Evolutionary conservation across 148 eudicot genomes (phyloP), one percentile per base, ranked within the genome.

Genomic region (Suaeda aralocaspica): DNA sequence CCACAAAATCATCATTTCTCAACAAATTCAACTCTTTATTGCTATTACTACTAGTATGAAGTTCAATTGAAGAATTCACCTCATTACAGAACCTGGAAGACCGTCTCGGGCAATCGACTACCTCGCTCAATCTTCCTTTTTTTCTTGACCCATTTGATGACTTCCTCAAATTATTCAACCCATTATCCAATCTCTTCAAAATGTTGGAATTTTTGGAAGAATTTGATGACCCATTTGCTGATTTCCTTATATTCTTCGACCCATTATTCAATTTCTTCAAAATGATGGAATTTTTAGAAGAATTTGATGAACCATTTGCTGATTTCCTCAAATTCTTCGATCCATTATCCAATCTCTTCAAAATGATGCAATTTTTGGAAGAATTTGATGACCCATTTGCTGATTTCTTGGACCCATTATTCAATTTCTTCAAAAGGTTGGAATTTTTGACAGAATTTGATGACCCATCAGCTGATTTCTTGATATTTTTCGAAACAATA

Each of bases 11-110:
- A 30, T 59, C 33, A 5, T 5, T 31, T 30, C 64, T 13, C 10
- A 46, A 46, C 1, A 19, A 46, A 46, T 26, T 58, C 29, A 12
- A 4, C 30, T 39, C 68, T 13, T 55, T 53, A 1, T 31, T 60
- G 25, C 72, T 70, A 55, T 55, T 65, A 36, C 39, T 4, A 56
- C 25, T 33, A 69, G 59, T 21, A 76, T 22, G 34, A 72, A 6
- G 46, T 45, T 59, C 61, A 61, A 2, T 24, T 15, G 67, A 53
- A 76, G 67, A 48, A 57, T 41, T 49, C 66, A 57, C 62, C 53
- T 76, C 44, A 28, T 68, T 73, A 59, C 70, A 60, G 21, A 84
- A 70, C 68, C 85, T 75, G 50, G 82, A 49, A 75, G 85, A 85
- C 39, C 84, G 80, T 21, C 81, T 50, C 10, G 67, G 62, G 58